phyloP scores from a whole-genome alignment of 2,329 filamentous ascomycete genomes.

The Hypocreales sp. region DNA sequence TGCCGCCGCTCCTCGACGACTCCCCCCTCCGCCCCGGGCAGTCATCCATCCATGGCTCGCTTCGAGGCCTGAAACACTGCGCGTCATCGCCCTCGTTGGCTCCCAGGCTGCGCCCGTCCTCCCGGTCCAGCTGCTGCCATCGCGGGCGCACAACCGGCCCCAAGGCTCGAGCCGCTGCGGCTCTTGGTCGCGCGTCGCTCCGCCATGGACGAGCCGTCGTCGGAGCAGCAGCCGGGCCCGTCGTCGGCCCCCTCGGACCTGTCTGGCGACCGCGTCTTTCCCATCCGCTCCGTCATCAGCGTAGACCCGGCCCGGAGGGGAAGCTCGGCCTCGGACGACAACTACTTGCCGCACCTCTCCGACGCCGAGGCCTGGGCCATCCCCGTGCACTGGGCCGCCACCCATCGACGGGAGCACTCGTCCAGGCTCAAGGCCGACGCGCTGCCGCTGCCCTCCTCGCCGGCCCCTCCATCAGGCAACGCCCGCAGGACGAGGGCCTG shows the following conservation, averaged over 20 bases:
- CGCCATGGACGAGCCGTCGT: slow-evolving; percentile 6
- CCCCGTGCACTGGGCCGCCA: slow-evolving; percentile 12
- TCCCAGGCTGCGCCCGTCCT: no score
- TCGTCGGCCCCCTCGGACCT: slow-evolving; percentile 18
- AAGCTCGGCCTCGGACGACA: slow-evolving; percentile 18
- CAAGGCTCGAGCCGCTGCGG: no score
- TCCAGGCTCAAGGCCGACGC: slow-evolving; percentile 9
- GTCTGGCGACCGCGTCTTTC: slow-evolving; percentile 51
- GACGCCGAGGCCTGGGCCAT: slow-evolving; percentile 16
- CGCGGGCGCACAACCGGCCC: no score
- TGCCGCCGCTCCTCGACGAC: no score
- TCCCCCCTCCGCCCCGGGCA: no score
- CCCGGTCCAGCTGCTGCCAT: no score
- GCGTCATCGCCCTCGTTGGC: no score
- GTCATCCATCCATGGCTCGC: no score
- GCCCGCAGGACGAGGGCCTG: slow-evolving; percentile 17
- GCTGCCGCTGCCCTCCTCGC: slow-evolving; percentile 5
- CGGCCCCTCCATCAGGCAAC: background rate
- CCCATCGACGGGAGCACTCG: slow-evolving; percentile 12
- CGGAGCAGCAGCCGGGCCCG: slow-evolving; percentile 22
- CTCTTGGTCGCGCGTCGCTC: no score
- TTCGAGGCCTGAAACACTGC: no score
- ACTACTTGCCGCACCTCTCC: slow-evolving; percentile 19
- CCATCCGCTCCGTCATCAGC: slow-evolving; percentile 66
- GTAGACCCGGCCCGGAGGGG: slow-evolving; percentile 39